A percentile compares a stretch with the other conserved stretches of the same genome.
Evolutionary conservation across 1,284 basidiomycete species (phyloP).

Genomic region (Trametes sp.): DNA sequence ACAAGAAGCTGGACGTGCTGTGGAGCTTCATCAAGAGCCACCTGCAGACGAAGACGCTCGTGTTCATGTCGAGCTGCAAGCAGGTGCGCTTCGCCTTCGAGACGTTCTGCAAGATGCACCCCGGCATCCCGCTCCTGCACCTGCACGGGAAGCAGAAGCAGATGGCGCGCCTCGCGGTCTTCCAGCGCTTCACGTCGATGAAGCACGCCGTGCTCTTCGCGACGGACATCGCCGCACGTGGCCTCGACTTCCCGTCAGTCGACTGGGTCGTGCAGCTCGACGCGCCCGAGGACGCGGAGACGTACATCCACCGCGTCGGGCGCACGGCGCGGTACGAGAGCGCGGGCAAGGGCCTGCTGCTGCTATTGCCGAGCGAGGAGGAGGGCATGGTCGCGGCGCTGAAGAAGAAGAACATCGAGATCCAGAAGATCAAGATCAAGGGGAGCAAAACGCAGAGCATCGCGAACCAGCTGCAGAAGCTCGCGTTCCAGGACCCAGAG

Average conservation of each 20-base stretch:
- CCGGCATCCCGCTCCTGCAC: conserved; percentile 90
- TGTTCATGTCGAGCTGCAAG: conserved; percentile 96
- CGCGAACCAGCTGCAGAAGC: conserved; percentile 89
- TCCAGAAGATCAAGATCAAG: conserved; percentile 90
- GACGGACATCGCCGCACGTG: conserved; percentile 98
- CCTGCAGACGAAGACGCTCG: conserved; percentile 90
- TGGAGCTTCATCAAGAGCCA: conserved; percentile 98
- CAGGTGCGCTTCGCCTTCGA: conserved; percentile 98
- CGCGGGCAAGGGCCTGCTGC: conserved; percentile 86
- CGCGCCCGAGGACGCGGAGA: conserved; percentile 97
- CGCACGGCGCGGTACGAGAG: conserved; percentile 94
- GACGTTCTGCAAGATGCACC: conserved; percentile 94
- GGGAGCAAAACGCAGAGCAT: conserved; percentile 90
- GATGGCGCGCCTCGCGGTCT: conserved; percentile 84
- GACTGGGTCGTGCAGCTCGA: conserved; percentile 99
- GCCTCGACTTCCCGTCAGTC: conserved; percentile 95
- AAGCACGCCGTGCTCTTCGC: conserved; percentile 88
- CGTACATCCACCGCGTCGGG: conserved; percentile 97
- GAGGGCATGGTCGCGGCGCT: conserved; percentile 85
- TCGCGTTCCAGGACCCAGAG: conserved; percentile 95
- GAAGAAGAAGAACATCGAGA: conserved; percentile 76
- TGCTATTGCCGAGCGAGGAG: conserved; percentile 92
- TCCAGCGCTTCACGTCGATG: conserved; percentile 81
- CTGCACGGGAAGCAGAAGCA: conserved; percentile 99
- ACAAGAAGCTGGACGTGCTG: conserved; percentile 90